Evolutionary conservation across 2,329 filamentous ascomycete species (phyloP).

Genomic region (Apiospora saccharicola): DNA sequence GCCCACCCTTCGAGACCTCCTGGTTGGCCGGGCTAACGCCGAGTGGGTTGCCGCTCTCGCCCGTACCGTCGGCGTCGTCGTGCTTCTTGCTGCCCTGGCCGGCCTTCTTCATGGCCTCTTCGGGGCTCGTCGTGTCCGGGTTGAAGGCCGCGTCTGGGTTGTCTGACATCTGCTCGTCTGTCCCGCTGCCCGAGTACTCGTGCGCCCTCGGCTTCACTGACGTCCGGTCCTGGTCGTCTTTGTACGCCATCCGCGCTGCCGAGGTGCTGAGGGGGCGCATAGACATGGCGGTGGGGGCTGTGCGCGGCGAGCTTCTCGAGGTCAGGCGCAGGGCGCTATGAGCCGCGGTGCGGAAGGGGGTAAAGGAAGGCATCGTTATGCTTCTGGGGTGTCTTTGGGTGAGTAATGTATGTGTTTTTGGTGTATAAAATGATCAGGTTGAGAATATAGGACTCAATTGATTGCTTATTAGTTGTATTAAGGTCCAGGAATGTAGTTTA

Average conservation of each 20-base stretch:
- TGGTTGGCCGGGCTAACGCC: constrained; percentile 55
- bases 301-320: constrained; percentile 1
- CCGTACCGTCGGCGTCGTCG: constrained; percentile 40
- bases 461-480: background rate
- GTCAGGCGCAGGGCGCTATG: constrained; percentile 28
- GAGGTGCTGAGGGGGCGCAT: background rate
- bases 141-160: constrained; percentile 72
- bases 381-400: background rate
- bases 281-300: background rate
- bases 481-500: background rate
- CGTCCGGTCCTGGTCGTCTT: constrained; percentile 64
- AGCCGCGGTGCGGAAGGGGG: constrained; percentile 33
- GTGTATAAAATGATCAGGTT: background rate
- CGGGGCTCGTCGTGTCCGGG: constrained; percentile 71
- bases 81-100: constrained; percentile 46
- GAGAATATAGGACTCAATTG: background rate
- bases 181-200: constrained; percentile 74
- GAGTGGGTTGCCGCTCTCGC: constrained; percentile 45
- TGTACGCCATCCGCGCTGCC: constrained; percentile 47
- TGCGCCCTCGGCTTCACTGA: constrained; percentile 69
- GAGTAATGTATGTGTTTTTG: background rate
- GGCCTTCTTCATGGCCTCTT: constrained; percentile 59
- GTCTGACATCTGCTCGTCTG: constrained; percentile 65
- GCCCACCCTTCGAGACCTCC: constrained; percentile 45
- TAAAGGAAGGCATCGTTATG: constrained; percentile 32